These are phyloP conservation scores for Cicer chorassanicum DNA, from an alignment of 306 rosid genomes.

Conservation along the genomic window DNA sequence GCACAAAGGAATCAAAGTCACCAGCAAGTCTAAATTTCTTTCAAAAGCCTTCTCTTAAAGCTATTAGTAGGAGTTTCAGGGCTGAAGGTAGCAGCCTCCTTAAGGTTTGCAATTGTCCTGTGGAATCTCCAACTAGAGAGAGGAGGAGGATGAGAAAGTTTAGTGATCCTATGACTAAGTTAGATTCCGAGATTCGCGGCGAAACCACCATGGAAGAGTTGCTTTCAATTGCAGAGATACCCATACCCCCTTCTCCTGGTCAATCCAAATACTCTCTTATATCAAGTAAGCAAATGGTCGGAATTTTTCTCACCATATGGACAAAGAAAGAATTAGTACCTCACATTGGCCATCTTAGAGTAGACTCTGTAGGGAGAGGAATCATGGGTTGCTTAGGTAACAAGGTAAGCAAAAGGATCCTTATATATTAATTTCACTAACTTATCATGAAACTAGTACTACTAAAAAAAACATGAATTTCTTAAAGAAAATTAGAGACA, in stretches of 20 bases:
- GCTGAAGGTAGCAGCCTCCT: conserved; percentile 64
- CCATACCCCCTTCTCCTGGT: conserved; percentile 49
- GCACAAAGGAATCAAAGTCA: conserved; percentile 53
- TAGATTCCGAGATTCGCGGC: conserved; percentile 42
- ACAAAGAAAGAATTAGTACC: conserved; percentile 73
- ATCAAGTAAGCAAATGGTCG: conserved; percentile 93
- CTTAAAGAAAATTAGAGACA: not conserved
- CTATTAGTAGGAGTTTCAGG: conserved; percentile 60
- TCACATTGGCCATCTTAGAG: conserved; percentile 85
- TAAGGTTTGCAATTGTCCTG: conserved; percentile 80
- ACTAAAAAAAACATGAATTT: not conserved
- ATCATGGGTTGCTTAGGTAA: conserved; percentile 92
- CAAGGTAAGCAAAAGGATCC: conserved; percentile 58
- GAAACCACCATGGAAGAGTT: conserved; percentile 53
- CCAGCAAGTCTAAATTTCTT: conserved; percentile 61
- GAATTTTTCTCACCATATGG: conserved; percentile 87
- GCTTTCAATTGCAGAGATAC: conserved; percentile 63
- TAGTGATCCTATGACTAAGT: conserved; percentile 48
- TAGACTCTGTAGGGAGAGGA: conserved; percentile 85
- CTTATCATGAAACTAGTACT: not conserved
- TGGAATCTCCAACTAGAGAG: conserved; percentile 59
- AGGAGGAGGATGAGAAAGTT: conserved; percentile 60
- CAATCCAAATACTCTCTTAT: conserved; percentile 61
- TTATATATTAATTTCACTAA: conserved; percentile 4
- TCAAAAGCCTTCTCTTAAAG: conserved; percentile 81